Evolutionary conservation across 179 eudicot genomes (phyloP), one percentile per base, ranked within the genome.

Genomic region (Sideroxylon spinosum): DNA sequence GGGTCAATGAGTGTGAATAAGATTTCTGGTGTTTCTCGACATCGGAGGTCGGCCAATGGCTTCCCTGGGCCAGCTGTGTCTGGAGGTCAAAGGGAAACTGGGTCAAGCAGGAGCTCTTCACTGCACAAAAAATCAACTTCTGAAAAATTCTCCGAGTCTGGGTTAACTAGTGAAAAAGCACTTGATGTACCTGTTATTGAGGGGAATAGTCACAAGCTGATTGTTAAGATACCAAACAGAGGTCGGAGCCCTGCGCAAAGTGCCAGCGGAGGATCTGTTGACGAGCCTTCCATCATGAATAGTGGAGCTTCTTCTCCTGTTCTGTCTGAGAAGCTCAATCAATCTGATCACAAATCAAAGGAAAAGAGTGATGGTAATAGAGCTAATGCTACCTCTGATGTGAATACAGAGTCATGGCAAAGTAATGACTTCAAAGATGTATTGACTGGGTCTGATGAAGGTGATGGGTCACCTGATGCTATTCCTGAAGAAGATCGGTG

Each of bases 201-300:
- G 20, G 88, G 85, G 53, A 91, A 81, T 81, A 88, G 78, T 59
- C 97, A 88, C 74, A 88, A 90, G 82, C 78, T 96, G 25, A 90
- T 94, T 74, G 98, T 96, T 52, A 91, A 89, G 82, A 77, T 96
- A 77, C 88, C 92, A 56, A 91, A 88, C 74, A 80, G 88, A 57
- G 91, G 91, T 17, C 89, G 92, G 20, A 86, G 91, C 80, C 92
- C 95, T 70, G 89, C 86, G 29, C 93, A 78, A 81, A 85, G 83
- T 78, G 84, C 49, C 4, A 82, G 77, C 65, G 91, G 83, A 20
- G 91, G 86, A 48, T 78, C 76, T 3, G 46, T 79, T 10, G 95
- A 88, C 14, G 93, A 90, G 56, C 75, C 85, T 57, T 77, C 87
- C 20, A 66, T 26, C 53, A 78, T 60, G 72, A 50, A 37, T 68